Base-by-base conservation (phyloP, 2,329 filamentous ascomycete species). In the Stemphylium lycopersici region DNA sequence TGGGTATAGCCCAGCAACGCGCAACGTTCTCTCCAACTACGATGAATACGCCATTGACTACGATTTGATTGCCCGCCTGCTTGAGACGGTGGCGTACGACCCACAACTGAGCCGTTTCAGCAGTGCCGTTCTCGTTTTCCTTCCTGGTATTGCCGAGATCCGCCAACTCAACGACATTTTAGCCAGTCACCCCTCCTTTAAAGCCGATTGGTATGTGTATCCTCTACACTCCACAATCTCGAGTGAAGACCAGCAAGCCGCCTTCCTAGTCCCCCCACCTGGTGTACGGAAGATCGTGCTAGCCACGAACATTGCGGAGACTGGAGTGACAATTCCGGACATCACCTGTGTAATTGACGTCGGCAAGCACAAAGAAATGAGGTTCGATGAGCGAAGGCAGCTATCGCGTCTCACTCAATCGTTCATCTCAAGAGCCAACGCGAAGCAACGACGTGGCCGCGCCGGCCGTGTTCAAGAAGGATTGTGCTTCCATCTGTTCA, bases 221-320 rank as follows among this genome's bases (percentile, higher is more conserved):
- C 90, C 92, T 11, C 81, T 99, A 32, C 95, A 99, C 72, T 98
- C 95, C 0, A 91, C 90, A 0, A 97, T 99, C 64, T 92, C 93
- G 10, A 97, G 90, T 41, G 93, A 98, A 67, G 95, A 99, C 57
- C 95, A 99, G 72, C 93, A 99, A 75, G 88, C 90, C 31, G 95
- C 95, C 0, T 99, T 99, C 72, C 80, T 91, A 5, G 78, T 96
- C 0, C 95, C 95, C 5, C 91, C 93, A 1, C 83, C 82, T 3
- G 93, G 93, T 0, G 82, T 87, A 52, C 85, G 93, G 59, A 99
- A 99, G 78, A 95, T 99, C 60, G 93, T 99, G 2, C 83, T 99
- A 49, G 93, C 95, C 1, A 99, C 95, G 12, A 99, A 99, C 70
- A 99, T 99, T 73, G 95, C 95, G 4, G 95, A 99, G 75, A 99